These are phyloP conservation scores for Aspergillus tamarii DNA, from an alignment of 2,329 filamentous ascomycete genomes.

Conservation along the genomic window DNA sequence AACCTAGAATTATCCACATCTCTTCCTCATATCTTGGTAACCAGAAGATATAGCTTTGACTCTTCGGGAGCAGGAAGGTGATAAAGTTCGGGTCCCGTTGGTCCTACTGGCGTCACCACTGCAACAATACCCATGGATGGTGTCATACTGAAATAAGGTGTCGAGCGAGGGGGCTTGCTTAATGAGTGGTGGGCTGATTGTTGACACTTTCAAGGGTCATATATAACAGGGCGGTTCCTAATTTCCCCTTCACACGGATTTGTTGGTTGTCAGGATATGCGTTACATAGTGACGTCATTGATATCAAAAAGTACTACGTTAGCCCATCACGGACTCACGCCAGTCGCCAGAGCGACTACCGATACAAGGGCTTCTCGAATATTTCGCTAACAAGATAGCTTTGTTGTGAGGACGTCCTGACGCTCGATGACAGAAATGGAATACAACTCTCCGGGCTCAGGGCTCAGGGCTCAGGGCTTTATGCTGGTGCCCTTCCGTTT, in stretches of 20 bases:
- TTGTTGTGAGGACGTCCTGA: no score
- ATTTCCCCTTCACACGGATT: not conserved
- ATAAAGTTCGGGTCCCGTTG: not conserved
- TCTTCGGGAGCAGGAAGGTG: not conserved
- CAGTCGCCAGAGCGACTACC: not conserved
- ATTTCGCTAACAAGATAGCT: no score
- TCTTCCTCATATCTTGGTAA: not conserved
- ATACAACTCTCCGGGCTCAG: not conserved
- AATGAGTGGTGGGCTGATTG: not conserved
- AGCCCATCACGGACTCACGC: conserved; percentile 2
- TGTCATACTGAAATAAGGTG: conserved; percentile 4
- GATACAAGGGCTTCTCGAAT: no score
- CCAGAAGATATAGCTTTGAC: not conserved
- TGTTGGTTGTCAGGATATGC: not conserved
- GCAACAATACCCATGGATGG: conserved; percentile 7
- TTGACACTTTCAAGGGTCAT: not conserved
- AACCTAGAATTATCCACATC: not conserved
- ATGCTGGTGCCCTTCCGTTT: not conserved
- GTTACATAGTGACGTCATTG: conserved; percentile 5
- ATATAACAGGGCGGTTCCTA: not conserved
- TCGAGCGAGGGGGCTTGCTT: not conserved
- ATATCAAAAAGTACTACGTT: not conserved
- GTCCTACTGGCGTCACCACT: conserved; percentile 18
- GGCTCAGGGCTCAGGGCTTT: not conserved
- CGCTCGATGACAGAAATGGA: not conserved